Conservation (phyloP, 345 rosid genomes). For the Eucalyptus curtisii region DNA sequence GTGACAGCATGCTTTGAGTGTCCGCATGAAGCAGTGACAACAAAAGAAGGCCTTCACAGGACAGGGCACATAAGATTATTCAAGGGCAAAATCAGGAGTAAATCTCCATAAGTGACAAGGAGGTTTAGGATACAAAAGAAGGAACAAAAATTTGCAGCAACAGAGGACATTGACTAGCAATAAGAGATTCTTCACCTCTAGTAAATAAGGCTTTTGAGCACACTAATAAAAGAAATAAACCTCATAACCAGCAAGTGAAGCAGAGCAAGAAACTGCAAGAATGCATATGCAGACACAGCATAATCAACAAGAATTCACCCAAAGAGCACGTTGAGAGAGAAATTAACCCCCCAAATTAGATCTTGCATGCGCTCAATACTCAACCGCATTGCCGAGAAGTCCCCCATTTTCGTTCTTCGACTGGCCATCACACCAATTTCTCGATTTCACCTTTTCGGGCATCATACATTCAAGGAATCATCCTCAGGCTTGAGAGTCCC, state of each 20-base stretch:
- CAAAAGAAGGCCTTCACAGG: background rate
- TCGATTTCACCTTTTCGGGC: background rate
- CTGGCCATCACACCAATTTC: background rate
- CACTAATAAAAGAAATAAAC: background rate
- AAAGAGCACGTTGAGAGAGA: background rate
- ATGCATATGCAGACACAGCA: background rate
- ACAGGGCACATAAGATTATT: background rate
- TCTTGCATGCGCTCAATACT: background rate
- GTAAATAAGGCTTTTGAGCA: background rate
- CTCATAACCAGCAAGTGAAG: background rate
- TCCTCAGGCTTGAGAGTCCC: constrained; percentile 38
- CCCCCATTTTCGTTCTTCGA: background rate
- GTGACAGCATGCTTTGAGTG: background rate
- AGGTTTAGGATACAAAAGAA: background rate
- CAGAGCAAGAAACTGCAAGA: background rate
- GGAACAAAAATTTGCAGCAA: background rate
- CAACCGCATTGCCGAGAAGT: background rate
- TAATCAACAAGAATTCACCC: background rate
- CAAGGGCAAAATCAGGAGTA: background rate
- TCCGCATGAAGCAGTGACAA: background rate
- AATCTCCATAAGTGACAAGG: background rate
- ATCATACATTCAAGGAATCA: background rate
- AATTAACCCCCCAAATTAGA: background rate
- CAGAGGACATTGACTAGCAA: background rate
- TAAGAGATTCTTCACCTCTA: background rate